Base-by-base conservation (phyloP, 1,284 basidiomycete genomes). In the Gomphus sp. region DNA sequence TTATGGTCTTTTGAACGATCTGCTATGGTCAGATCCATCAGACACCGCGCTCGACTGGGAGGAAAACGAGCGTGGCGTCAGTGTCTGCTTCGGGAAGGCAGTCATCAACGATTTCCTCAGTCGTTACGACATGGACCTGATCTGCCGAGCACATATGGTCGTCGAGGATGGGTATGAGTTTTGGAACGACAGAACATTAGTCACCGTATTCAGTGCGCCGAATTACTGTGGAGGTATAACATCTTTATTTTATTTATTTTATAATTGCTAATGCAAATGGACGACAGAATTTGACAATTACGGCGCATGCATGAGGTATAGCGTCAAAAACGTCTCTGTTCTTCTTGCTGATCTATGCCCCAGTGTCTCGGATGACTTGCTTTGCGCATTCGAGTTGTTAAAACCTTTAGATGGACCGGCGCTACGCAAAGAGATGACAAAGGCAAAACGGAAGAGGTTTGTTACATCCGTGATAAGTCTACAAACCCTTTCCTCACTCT, bases 91-190 rank as follows among this genome's bases (percentile, higher is more conserved):
- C 69, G 97, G 97, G 52, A 98, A 98, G 75, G 87, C 87, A 14
- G 91, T 99, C 66, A 98, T 99, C 70, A 96, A 97, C 69, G 91
- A 96, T 63, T 98, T 98, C 78, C 76, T 98, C 61, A 85, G 86
- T 64, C 86, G 90, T 64, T 87, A 91, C 68, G 97, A 99, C 73
- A 99, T 99, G 87, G 97, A 99, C 74, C 80, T 99, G 63, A 99
- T 99, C 74, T 99, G 97, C 76, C 87, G 97, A 56, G 97, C 97
- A 45, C 97, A 99, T 74, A 99, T 99, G 97, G 97, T 99, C 43
- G 97, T 99, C 58, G 97, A 99, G 71, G 93, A 95, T 69, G 97
- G 96, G 2, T 99, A 99, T 70, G 97, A 99, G 76, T 99, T 99
- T 70, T 99, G 97, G 93, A 98, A 99, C 69, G 97, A 99, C 68